A percentile compares a stretch with the other conserved stretches of the same genome.
These are phyloP conservation scores for Trypethelium eluteriae DNA, from an alignment of 495 filamentous ascomycete genomes.

Conservation along the genomic window DNA sequence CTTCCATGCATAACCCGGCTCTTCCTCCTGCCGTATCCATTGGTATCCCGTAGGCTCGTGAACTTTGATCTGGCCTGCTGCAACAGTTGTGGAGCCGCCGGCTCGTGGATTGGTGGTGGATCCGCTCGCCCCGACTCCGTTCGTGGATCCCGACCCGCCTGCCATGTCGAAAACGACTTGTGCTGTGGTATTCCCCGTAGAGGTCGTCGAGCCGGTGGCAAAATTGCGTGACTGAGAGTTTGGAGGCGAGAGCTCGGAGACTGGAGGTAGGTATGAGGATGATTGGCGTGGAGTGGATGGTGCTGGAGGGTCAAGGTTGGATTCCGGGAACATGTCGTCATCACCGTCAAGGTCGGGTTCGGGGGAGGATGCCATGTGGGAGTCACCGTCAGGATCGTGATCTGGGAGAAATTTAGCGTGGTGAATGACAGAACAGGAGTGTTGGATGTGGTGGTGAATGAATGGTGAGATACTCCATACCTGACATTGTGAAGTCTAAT, in stretches of 20 bases:
- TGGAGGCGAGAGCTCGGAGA: conserved; percentile 48
- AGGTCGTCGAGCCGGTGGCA: conserved; percentile 15
- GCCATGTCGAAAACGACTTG: background rate
- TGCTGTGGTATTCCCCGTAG: conserved; percentile 16
- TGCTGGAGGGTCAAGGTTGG: conserved; percentile 14
- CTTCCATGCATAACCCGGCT: conserved; percentile 49
- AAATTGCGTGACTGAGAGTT: conserved; percentile 40
- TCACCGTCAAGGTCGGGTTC: conserved; percentile 20
- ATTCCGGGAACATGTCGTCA: conserved; percentile 23
- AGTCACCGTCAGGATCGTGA: conserved; percentile 48
- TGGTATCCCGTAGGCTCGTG: conserved; percentile 33
- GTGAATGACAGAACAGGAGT: background rate
- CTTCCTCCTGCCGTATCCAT: conserved; percentile 36
- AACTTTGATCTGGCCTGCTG: conserved; percentile 17
- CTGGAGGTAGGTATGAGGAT: conserved; percentile 21
- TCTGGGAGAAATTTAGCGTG: background rate
- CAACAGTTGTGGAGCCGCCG: conserved; percentile 21
- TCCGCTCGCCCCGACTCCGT: background rate
- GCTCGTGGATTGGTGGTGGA: conserved; percentile 14
- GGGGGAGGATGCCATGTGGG: conserved; percentile 47
- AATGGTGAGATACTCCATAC: conserved; percentile 15
- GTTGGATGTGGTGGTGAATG: background rate
- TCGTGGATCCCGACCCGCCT: conserved; percentile 1
- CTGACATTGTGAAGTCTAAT: background rate
- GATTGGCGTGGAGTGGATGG: conserved; percentile 15